phyloP scores from a whole-genome alignment of 2,329 filamentous ascomycete genomes.

The Akanthomyces dipterigenus region DNA sequence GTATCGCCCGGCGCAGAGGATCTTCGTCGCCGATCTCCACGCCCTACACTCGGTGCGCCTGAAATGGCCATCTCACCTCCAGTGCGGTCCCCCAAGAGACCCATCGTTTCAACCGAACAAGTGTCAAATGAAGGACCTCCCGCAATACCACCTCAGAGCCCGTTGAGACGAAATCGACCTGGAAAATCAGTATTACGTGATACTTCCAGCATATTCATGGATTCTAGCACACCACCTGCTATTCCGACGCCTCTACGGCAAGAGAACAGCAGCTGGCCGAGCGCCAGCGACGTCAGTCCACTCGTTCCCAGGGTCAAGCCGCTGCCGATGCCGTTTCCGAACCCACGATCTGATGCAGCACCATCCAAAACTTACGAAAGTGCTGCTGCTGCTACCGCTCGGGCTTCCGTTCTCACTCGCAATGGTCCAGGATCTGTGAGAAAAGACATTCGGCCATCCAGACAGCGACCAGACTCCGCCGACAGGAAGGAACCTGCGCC shows the following conservation, averaged over 20 bases:
- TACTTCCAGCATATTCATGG: constrained; percentile 12
- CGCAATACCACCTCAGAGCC: background rate
- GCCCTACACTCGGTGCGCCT: constrained; percentile 21
- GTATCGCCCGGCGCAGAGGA: constrained; percentile 45
- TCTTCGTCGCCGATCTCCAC: constrained; percentile 45
- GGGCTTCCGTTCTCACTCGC: constrained; percentile 22
- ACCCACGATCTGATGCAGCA: background rate
- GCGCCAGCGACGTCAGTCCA: background rate
- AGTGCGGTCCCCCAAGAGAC: constrained; percentile 9
- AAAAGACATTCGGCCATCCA: constrained; percentile 25
- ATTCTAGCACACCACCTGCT: constrained; percentile 11
- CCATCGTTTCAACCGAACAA: background rate
- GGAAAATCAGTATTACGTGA: background rate
- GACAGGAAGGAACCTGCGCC: constrained; percentile 20
- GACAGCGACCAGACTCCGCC: constrained; percentile 19
- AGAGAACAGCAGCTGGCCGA: background rate
- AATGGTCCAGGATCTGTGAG: constrained; percentile 22
- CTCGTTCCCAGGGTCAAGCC: constrained; percentile 10
- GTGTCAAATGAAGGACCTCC: background rate
- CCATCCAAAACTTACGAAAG: background rate
- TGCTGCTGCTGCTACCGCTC: background rate
- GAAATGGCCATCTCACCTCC: background rate
- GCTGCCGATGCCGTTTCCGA: constrained; percentile 6
- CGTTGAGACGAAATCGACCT: background rate
- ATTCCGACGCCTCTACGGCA: constrained; percentile 8